Base-by-base conservation (phyloP, 2,329 filamentous ascomycete species). In the Cadophora sp. region DNA sequence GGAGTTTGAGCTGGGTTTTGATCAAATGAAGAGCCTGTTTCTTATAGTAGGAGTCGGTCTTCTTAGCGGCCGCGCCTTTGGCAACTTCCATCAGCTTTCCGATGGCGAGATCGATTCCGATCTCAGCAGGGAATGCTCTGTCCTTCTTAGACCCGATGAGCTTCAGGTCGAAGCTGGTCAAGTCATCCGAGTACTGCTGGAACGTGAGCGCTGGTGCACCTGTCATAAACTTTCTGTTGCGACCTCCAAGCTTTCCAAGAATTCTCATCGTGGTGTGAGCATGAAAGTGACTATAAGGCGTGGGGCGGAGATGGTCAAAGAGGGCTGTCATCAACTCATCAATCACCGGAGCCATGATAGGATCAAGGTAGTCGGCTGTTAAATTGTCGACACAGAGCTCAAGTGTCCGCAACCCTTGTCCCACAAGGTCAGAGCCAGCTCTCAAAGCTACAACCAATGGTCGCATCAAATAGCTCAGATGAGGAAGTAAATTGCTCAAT, bases 301-400 rank as follows among this genome's bases (percentile, higher is more conserved):
- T 91, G 8, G 96, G 97, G 75, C 92, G 92, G 51, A 99, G 85
- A 79, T 99, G 97, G 71, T 97, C 94, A 85, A 97, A 99, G 0
- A 99, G 85, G 1, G 95, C 95, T 58, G 94, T 96, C 96, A 99
- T 99, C 55, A 99, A 84, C 77, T 99, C 96, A 75, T 99, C 95
- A 79, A 99, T 98, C 29, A 98, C 97, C 0, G 96, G 97, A 1
- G 95, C 93, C 95, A 99, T 99, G 75, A 99, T 98, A 0, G 96
- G 97, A 75, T 99, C 96, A 16, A 99, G 83, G 77, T 99, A 99
- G 76, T 99, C 96, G 0, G 96, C 95, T 0, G 97, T 99, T 0
- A 99, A 86, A 74, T 99, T 99, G 72, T 99, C 96, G 22, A 99
- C 96, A 76, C 96, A 99, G 1, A 99, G 87, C 77, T 99, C 96